Evolutionary conservation across 106 monocot species (phyloP), one percentile per base, ranked within the genome.

Genomic region (Dendrobium nobile): DNA sequence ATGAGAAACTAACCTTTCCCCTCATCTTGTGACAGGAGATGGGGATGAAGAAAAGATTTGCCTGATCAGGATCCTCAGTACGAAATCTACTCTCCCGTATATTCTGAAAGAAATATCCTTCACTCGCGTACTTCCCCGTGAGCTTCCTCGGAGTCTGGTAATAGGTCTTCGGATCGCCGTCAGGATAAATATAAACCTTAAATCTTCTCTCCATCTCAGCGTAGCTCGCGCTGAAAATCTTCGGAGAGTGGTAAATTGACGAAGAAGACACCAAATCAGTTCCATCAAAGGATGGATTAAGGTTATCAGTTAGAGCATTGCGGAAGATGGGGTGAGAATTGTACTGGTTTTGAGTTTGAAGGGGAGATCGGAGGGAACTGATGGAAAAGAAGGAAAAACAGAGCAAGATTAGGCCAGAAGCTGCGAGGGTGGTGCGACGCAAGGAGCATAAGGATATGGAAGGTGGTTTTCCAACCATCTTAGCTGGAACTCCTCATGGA

Each of bases 51-150:
- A 97, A 97, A 22, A 97, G 88, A 77, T 94, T 75, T 26, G 97
- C 97, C 70, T 82, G 40, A 27, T 91, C 88, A 3, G 97, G 97
- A 75, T 97, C 89, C n/a, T 92, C 86, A 10, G 97, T 97, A 40
- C 84, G 83, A 78, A 97, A 94, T 37, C 77, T 26, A 79, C 94
- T 89, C 85, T 97, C 97, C 43, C 90, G 68, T 73, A 97, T 94
- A 82, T 97, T 97, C 86, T 97, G 94, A 79, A 97, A 94, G 87
- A 97, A 97, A 87, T 92, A 97, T 2, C 97, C 97, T 84, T 97
- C 97, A 51, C 97, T 97, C 4, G 94, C 80, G 82, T 97, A 97
- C 92, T 97, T 97, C 22, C 97, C 97, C 17, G 97, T 97, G 56
- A 97, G 80, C 87, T 97, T 97, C 88, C 97, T 82, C 44, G 94